Percentiles rank a stretch among this genome's conserved stretches.
Evolutionary conservation across 2,329 filamentous ascomycete genomes (phyloP).

Genomic region (Drechmeria coniospora): DNA sequence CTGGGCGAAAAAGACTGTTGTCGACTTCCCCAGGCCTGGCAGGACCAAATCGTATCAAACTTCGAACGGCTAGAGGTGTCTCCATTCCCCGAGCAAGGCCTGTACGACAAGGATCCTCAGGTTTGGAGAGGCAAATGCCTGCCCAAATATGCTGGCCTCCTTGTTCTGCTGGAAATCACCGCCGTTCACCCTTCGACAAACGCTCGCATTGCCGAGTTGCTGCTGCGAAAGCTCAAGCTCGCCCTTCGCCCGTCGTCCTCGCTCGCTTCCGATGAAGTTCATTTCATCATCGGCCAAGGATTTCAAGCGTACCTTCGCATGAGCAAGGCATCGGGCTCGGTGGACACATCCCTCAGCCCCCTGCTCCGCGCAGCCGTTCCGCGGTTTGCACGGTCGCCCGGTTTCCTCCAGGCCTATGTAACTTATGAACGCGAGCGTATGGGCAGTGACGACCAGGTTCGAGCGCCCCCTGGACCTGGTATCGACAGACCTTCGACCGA

Average conservation of each 20-base stretch:
- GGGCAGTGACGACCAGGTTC: constrained; percentile 3
- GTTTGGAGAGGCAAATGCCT: constrained; percentile 48
- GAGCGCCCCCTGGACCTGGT: constrained; percentile 17
- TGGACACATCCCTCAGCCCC: constrained; percentile 48
- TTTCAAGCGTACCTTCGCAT: constrained; percentile 59
- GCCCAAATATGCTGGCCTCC: constrained; percentile 51
- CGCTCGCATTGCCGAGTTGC: constrained; percentile 47
- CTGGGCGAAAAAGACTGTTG: constrained; percentile 37
- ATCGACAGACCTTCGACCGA: constrained; percentile 28
- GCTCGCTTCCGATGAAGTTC: constrained; percentile 45
- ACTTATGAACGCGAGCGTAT: constrained; percentile 32
- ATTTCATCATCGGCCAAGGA: constrained; percentile 60
- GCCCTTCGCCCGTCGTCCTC: constrained; percentile 46
- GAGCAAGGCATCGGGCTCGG: constrained; percentile 38
- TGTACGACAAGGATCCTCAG: constrained; percentile 45
- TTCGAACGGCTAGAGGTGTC: constrained; percentile 51
- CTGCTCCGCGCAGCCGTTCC: constrained; percentile 50
- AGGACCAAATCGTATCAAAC: constrained; percentile 54
- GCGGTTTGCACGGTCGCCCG: constrained; percentile 46
- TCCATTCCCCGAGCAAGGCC: constrained; percentile 48
- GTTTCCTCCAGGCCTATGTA: constrained; percentile 49
- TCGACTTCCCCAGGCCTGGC: constrained; percentile 50
- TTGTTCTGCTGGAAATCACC: constrained; percentile 46
- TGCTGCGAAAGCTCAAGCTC: constrained; percentile 50
- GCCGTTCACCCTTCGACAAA: constrained; percentile 51